phyloP scores from a whole-genome alignment of 495 filamentous ascomycete genomes.

The Aspergillus cristatus region DNA sequence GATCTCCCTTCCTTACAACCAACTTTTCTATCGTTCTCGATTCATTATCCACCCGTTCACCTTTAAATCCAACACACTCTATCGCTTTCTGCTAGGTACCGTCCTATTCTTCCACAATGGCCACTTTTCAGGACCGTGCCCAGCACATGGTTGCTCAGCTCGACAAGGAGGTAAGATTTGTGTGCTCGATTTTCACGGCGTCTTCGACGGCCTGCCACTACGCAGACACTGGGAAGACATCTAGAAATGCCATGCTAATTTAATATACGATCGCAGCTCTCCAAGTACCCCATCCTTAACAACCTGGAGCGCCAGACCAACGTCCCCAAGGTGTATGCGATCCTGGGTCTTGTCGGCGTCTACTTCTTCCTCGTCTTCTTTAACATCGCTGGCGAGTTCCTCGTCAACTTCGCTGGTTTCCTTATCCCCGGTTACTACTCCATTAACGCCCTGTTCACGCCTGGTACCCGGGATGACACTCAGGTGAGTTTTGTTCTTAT shows the following conservation, averaged over 20 bases:
- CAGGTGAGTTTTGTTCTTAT: constrained; percentile 47
- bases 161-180: constrained; percentile 84
- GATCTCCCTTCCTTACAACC: constrained; percentile 11
- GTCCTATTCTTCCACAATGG: constrained; percentile 28
- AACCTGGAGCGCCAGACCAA: constrained; percentile 95
- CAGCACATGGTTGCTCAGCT: constrained; percentile 84
- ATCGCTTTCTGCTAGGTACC: too few relatives aligned
- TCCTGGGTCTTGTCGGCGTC: constrained; percentile 72
- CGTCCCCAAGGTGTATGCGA: constrained; percentile 90
- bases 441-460: constrained; percentile 77
- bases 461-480: constrained; percentile 77
- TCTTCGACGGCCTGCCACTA: too few relatives aligned
- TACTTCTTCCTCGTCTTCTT: constrained; percentile 99
- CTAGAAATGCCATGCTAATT: too few relatives aligned
- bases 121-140: constrained; percentile 82
- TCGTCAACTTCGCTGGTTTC: constrained; percentile 95
- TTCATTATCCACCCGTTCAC: too few relatives aligned
- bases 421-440: constrained; percentile 94
- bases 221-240: too few relatives aligned
- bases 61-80: background rate
- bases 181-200: constrained; percentile 22
- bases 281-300: constrained; percentile 89
- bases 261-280: constrained; percentile 51
- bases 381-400: constrained; percentile 94
- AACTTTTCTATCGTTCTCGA: constrained; percentile 3